Conservation (phyloP, 257 asterid species). For the Asclepias syriaca region DNA sequence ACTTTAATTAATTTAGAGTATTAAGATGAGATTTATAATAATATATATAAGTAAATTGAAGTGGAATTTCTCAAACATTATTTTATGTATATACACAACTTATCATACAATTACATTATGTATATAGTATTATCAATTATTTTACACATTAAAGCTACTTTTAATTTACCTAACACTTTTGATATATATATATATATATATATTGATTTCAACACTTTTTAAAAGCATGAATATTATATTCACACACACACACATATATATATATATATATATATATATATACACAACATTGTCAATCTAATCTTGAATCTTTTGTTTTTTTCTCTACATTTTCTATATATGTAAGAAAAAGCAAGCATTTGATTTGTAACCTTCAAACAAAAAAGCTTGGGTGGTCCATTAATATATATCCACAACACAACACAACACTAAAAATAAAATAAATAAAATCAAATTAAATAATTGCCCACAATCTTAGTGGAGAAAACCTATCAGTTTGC, state of each 20-base stretch:
- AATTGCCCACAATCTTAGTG: conserved; percentile 20
- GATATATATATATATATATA: no score
- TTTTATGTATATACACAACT: no score
- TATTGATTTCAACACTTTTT: neutral
- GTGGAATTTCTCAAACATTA: no score
- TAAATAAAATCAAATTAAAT: neutral
- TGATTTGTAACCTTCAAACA: neutral
- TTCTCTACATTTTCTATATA: neutral
- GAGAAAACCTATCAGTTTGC: conserved; percentile 11
- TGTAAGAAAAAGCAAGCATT: neutral
- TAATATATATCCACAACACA: neutral
- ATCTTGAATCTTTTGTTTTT: neutral
- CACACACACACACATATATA: no score
- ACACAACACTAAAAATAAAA: no score
- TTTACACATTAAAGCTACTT: neutral
- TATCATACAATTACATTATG: no score
- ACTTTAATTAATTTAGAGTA: no score
- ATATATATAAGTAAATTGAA: no score
- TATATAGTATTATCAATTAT: no score
- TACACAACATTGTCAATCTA: neutral
- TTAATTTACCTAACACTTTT: neutral
- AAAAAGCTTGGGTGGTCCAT: conserved; percentile 3
- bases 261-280: neutral
- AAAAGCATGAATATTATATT: neutral
- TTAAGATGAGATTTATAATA: no score